These are phyloP conservation scores for Pelargonium fulgidum DNA, from an alignment of 441 rosid genomes.

Conservation along the genomic window DNA sequence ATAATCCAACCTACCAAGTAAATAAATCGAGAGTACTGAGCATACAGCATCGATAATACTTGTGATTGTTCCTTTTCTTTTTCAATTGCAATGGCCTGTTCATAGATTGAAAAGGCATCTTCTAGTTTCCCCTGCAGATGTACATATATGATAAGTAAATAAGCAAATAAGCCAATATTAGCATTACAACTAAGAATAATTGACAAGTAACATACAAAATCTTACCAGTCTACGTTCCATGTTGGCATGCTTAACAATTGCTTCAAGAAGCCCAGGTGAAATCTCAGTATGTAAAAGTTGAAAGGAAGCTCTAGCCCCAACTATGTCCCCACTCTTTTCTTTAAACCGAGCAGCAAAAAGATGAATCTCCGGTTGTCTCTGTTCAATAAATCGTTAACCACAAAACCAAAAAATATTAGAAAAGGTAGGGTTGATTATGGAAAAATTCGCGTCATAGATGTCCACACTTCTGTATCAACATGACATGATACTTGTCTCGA, in stretches of 20 bases:
- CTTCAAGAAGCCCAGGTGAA: conserved; percentile 93
- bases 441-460: not conserved
- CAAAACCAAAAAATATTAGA: not conserved
- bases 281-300: conserved; percentile 79
- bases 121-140: conserved; percentile 71
- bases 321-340: conserved; percentile 76
- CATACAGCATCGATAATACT: conserved; percentile 67
- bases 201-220: not conserved
- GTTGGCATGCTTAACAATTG: conserved; percentile 87
- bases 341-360: conserved; percentile 82
- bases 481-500: not conserved
- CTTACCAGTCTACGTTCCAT: conserved; percentile 85
- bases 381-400: conserved; percentile 22
- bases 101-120: conserved; percentile 65
- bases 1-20: conserved; percentile 52
- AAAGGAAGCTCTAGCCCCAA: conserved; percentile 83
- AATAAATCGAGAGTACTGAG: conserved; percentile 73
- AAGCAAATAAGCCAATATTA: too few species aligned
- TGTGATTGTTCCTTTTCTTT: conserved; percentile 87
- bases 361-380: conserved; percentile 94
- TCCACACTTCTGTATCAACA: not conserved
- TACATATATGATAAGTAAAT: conserved; percentile 4
- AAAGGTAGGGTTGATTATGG: not conserved
- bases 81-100: conserved; percentile 90
- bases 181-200: too few species aligned